Evolutionary conservation across 1,284 basidiomycete genomes (phyloP), one percentile per base, ranked within the genome.

Genomic region (Schizophyllum amplum): DNA sequence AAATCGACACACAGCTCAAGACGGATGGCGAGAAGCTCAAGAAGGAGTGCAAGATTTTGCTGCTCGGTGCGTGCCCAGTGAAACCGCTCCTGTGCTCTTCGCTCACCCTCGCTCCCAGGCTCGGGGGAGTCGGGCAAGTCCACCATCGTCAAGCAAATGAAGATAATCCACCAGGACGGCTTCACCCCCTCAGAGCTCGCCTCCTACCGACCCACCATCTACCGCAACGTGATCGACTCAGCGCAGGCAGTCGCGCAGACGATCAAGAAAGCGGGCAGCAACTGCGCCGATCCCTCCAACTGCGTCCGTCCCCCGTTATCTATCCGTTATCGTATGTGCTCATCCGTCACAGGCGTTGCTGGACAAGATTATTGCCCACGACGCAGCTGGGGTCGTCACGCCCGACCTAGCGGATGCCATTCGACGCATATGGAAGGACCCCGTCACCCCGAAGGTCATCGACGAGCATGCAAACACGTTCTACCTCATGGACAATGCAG

Each of bases 141-240:
- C 4, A 98, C 95, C 0, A 94, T 98, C 63, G 94, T 98, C 52
- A 98, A 98, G 73, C 96, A 98, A 73, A 98, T 98, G 95, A 98
- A 97, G 80, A 98, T 98, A 62, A 96, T 98, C 60, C 93, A 98
- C 71, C 93, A 98, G 71, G 88, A 91, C 65, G 96, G 96, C 6
- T 98, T 94, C 74, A 84, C 85, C 0, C 72, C 73, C 22, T 82
- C 92, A 1, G 95, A 98, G 71, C 81, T 95, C 47, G 74, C 89
- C 60, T 78, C 84, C 1, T 97, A 86, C 73, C 80, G 90, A 46
- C 81, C 87, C 1, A 87, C 89, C 20, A 86, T 98, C 52, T 92
- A 94, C 80, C 72, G 90, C 78, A 89, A 89, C 68, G 83, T 94
- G 4, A 75, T 95, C 62, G 94, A 96, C 68, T 93, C 88, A 1